phyloP scores from a whole-genome alignment of 2,329 filamentous ascomycete genomes.

The Lecanicillium sp. region DNA sequence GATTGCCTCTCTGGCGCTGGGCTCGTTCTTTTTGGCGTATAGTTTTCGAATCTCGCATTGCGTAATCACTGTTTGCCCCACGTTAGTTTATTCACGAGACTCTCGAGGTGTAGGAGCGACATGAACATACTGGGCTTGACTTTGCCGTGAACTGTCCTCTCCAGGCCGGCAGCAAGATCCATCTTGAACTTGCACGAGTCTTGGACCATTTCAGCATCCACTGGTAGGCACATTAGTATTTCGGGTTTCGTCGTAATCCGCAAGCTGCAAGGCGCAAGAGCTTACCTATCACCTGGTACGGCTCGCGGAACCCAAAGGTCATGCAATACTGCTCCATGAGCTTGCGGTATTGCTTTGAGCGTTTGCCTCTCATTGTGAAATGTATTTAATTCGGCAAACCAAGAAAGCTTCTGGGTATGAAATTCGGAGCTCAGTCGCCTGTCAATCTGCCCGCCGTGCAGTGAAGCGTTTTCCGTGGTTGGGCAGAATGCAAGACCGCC shows the following conservation, averaged over 20 bases:
- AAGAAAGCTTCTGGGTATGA: background rate
- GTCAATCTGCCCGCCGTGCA: too few relatives aligned
- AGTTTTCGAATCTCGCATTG: constrained; percentile 75
- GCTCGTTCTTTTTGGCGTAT: constrained; percentile 53
- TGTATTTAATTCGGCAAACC: background rate
- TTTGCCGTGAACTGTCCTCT: constrained; percentile 78
- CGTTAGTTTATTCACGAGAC: background rate
- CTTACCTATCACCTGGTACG: constrained; percentile 78
- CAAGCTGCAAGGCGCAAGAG: constrained; percentile 6
- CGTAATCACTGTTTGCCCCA: constrained; percentile 53
- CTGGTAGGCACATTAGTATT: too few relatives aligned
- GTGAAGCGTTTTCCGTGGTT: background rate
- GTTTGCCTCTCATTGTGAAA: constrained; percentile 41
- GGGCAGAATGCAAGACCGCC: background rate
- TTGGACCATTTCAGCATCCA: constrained; percentile 78
- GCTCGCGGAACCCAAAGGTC: constrained; percentile 83
- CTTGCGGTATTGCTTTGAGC: constrained; percentile 57
- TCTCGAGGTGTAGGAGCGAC: background rate
- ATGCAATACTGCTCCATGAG: constrained; percentile 88
- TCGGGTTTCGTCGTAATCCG: too few relatives aligned
- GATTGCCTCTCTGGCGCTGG: constrained; percentile 52
- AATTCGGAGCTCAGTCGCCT: too few relatives aligned
- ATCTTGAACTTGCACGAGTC: constrained; percentile 82
- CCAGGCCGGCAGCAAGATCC: constrained; percentile 69
- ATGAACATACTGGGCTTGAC: constrained; percentile 64